Conservation (phyloP, 495 filamentous ascomycete genomes). For the Letharia columbiana region DNA sequence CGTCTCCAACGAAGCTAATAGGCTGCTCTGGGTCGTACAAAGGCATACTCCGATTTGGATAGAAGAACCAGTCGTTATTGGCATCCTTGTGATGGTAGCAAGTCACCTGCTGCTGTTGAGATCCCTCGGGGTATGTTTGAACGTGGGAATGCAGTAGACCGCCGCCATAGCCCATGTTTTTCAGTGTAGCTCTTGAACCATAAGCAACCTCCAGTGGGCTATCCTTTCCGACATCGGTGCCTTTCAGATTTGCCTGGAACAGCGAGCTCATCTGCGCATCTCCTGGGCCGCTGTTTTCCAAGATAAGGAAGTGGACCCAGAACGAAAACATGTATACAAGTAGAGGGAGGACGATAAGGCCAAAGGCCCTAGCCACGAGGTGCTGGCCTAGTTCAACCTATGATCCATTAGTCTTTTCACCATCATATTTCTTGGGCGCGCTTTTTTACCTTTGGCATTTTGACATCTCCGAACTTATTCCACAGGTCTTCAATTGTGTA, state of each 20-base stretch:
- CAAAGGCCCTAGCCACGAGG: constrained; percentile 67
- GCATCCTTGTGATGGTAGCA: constrained; percentile 99
- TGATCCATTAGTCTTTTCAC: constrained; percentile 21
- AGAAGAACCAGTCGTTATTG: constrained; percentile 99
- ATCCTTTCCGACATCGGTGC: constrained; percentile 87
- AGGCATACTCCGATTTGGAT: constrained; percentile 69
- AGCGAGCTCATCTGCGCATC: constrained; percentile 99
- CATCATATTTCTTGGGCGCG: background rate
- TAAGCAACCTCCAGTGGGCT: constrained; percentile 85
- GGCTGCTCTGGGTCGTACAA: constrained; percentile 63
- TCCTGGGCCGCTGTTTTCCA: constrained; percentile 90
- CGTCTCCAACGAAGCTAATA: constrained; percentile 68
- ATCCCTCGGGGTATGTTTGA: constrained; percentile 93
- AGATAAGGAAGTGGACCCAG: constrained; percentile 81
- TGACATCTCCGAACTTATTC: constrained; percentile 93
- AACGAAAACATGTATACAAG: constrained; percentile 92
- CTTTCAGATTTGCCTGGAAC: constrained; percentile 91
- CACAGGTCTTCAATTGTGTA: constrained; percentile 96
- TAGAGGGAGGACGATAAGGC: constrained; percentile 79
- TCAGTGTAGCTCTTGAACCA: constrained; percentile 85
- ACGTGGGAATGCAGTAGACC: constrained; percentile 96
- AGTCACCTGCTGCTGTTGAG: constrained; percentile 88
- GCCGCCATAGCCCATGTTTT: constrained; percentile 99
- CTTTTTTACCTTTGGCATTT: constrained; percentile 67
- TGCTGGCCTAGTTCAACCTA: constrained; percentile 68